Conservation (phyloP, 352 stramenopile genomes). For the Globisporangium spiculum region DNA sequence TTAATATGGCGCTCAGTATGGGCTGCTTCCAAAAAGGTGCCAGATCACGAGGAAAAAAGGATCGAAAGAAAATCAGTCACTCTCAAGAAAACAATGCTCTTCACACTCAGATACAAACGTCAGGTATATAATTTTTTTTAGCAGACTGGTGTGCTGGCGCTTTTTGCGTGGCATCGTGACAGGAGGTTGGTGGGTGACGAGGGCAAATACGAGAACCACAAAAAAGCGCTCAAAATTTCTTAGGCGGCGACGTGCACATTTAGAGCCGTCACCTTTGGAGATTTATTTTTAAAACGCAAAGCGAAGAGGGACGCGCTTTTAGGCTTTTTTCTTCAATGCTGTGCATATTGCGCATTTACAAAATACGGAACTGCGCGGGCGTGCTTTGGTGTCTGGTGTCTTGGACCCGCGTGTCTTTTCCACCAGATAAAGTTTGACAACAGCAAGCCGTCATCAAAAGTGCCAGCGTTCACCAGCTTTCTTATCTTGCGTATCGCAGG, state of each 20-base stretch:
- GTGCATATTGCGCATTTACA: background rate
- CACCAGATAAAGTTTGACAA: background rate
- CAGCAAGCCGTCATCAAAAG: background rate
- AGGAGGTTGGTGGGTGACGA: background rate
- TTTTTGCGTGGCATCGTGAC: background rate
- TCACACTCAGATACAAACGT: background rate
- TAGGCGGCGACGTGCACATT: background rate
- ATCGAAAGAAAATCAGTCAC: constrained; percentile 2
- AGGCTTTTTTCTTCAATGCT: background rate
- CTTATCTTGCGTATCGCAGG: constrained; percentile 1
- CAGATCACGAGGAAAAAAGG: background rate
- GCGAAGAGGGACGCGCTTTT: background rate
- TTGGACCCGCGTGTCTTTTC: background rate
- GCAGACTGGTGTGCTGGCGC: background rate
- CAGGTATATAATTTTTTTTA: background rate
- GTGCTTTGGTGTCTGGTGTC: background rate
- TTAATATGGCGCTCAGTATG: constrained; percentile 11
- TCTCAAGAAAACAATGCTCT: background rate
- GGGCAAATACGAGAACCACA: background rate
- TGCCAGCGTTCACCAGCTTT: background rate
- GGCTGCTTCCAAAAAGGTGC: background rate
- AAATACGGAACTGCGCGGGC: background rate
- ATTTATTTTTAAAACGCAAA: background rate
- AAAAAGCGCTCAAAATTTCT: background rate
- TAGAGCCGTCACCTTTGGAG: background rate